A percentile compares a stretch with the other conserved stretches of the same genome.
Conservation (phyloP, 805 yeast species). For the Yamadazyma laniorum region DNA sequence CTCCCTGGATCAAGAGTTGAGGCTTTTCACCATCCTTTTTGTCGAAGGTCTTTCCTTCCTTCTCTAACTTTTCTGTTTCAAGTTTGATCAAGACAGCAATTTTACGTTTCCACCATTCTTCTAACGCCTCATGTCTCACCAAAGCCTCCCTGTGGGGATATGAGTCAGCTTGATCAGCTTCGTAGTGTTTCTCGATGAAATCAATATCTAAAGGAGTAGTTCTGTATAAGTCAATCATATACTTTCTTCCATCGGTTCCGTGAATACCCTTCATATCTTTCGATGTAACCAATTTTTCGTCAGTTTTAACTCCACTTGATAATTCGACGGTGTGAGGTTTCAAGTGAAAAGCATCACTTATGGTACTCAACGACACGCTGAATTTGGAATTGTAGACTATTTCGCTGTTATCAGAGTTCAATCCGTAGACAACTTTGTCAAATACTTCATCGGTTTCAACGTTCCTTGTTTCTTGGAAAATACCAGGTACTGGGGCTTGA, state of each 20-base stretch:
- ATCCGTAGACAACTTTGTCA: slow-evolving; percentile 71
- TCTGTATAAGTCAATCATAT: slow-evolving; percentile 80
- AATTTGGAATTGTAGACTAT: slow-evolving; percentile 54
- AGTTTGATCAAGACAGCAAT: slow-evolving; percentile 51
- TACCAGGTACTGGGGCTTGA: slow-evolving; percentile 96
- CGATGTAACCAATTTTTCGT: slow-evolving; percentile 59
- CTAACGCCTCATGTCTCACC: slow-evolving; percentile 84
- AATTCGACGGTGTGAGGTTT: slow-evolving; percentile 62
- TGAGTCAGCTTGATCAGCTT: slow-evolving; percentile 35
- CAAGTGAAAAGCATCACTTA: slow-evolving; percentile 76
- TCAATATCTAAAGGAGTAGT: slow-evolving; percentile 81
- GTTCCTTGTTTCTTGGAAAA: slow-evolving; percentile 48
- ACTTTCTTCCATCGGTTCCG: slow-evolving; percentile 83
- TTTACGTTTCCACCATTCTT: slow-evolving; percentile 81
- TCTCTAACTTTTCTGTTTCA: slow-evolving; percentile 49
- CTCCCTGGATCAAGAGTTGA: slow-evolving; percentile 51
- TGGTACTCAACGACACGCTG: slow-evolving; percentile 50
- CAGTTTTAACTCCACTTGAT: slow-evolving; percentile 39
- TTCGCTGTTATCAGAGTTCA: slow-evolving; percentile 54
- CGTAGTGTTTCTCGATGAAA: slow-evolving; percentile 58
- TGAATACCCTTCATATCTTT: slow-evolving; percentile 79
- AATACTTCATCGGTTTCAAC: slow-evolving; percentile 38
- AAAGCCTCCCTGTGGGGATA: slow-evolving; percentile 84
- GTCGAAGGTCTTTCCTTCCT: slow-evolving; percentile 30
- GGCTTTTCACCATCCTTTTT: slow-evolving; percentile 41